Evolutionary conservation across 345 rosid species (phyloP), one percentile per base, ranked within the genome.

Genomic region (Salix udensis): DNA sequence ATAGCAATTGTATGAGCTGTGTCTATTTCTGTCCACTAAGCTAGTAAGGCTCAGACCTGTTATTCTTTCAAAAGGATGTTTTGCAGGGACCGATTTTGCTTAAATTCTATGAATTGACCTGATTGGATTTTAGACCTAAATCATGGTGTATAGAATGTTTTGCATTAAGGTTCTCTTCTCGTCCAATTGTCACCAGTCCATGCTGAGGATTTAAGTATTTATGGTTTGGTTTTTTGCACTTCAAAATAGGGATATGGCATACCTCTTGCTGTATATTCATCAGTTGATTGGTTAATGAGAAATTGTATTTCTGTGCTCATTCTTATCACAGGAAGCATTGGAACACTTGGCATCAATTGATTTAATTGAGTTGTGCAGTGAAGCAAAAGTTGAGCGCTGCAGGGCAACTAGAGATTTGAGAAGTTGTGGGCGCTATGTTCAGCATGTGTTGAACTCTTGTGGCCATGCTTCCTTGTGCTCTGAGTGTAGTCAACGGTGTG

Each of bases 381-480:
- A 96, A 83, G 99, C 95, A 0, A 96, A 94, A 82, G 82, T 88
- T 65, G 99, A 96, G 86, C 83, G 75, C 2, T 96, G 99, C 67
- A 86, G 99, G 46, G 99, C 98, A n/a, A 85, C 96, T 74, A 92
- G 99, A 78, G 97, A 96, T 86, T 84, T 94, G 86, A 81, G 95
- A 70, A 90, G 97, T 78, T 94, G 99, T 55, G 98, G 93, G 37
- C 87, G 92, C 53, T 86, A 80, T 76, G 99, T 94, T 23, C 88
- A 87, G 69, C 75, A 87, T 84, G 90, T 85, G 23, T 80, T 96
- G 76, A 88, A 71, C 78, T 85, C 97, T 3, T 96, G 99, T 67
- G 89, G 97, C 50, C 99, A 96, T 87, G 97, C 99, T 18, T 96
- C 97, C 19, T 81, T 96, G 79, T 94, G 98, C 83, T 77, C 77